These are phyloP conservation scores for Linaria vulgaris DNA, from an alignment of 257 asterid species.

Conservation along the genomic window DNA sequence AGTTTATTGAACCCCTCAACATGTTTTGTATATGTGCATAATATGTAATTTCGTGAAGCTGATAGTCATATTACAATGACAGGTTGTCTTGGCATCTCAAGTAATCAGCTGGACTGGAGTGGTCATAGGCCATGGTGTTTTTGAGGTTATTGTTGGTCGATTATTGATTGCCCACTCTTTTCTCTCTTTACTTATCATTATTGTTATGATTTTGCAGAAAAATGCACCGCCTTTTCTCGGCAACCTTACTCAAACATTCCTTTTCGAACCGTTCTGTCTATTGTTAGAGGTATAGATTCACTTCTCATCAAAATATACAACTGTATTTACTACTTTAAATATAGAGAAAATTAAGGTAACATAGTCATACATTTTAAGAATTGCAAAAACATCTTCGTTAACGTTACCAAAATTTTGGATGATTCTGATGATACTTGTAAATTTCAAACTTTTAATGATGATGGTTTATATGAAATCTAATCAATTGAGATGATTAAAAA, in stretches of 20 bases:
- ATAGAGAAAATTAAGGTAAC: neutral
- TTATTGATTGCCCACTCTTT: neutral
- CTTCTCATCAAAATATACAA: neutral
- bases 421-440: no score
- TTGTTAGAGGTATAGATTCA: slow-evolving; percentile 66
- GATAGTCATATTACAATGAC: slow-evolving; percentile 26
- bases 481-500: no score
- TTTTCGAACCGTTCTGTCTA: slow-evolving; percentile 95
- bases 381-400: no score
- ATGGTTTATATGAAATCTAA: no score
- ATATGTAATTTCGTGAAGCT: slow-evolving; percentile 3
- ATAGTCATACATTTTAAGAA: no score
- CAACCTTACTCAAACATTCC: slow-evolving; percentile 91
- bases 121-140: slow-evolving; percentile 87
- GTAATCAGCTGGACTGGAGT: slow-evolving; percentile 94
- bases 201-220: slow-evolving; percentile 46
- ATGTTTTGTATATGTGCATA: neutral
- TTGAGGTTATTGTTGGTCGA: slow-evolving; percentile 59
- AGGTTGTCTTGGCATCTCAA: slow-evolving; percentile 85
- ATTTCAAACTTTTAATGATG: no score
- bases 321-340: slow-evolving; percentile 2
- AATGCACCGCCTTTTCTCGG: slow-evolving; percentile 98
- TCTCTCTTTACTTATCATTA: neutral
- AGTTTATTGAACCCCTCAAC: neutral
- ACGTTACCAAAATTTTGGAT: no score